A percentile compares a stretch with the other conserved stretches of the same genome.
Evolutionary conservation across 1,284 basidiomycete genomes (phyloP).

Genomic region (Volvariella volvacea): DNA sequence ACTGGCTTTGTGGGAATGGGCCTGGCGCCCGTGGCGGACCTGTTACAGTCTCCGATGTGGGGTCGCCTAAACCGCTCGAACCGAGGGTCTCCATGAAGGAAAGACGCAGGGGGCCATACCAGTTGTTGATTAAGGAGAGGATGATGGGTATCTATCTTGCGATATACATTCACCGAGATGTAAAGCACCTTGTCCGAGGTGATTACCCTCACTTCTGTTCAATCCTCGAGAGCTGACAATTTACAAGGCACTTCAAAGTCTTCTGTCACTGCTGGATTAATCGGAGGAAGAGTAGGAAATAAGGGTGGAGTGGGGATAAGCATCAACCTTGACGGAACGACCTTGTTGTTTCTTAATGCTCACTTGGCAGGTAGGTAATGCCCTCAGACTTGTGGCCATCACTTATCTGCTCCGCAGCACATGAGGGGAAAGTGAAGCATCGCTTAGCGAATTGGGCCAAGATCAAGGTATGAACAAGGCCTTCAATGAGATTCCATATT

Average conservation of each 20-base stretch:
- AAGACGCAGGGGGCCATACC: constrained; percentile 61
- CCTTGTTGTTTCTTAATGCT: constrained; percentile 80
- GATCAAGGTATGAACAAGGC: constrained; percentile 50
- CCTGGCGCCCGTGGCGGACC: constrained; percentile 18
- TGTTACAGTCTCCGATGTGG: constrained; percentile 27
- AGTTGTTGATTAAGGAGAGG: constrained; percentile 76
- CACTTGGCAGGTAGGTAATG: constrained; percentile 71
- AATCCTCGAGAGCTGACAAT: neutral
- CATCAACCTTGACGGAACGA: constrained; percentile 65
- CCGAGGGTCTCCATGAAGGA: constrained; percentile 33
- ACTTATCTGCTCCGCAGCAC: constrained; percentile 40
- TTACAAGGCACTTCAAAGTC: constrained; percentile 55
- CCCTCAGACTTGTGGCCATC: constrained; percentile 3
- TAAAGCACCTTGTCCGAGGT: constrained; percentile 56
- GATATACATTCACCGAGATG: constrained; percentile 64
- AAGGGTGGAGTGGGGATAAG: constrained; percentile 84
- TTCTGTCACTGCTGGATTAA: constrained; percentile 79
- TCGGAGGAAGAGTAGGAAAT: constrained; percentile 82
- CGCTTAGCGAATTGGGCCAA: constrained; percentile 67
- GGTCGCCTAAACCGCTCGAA: constrained; percentile 29
- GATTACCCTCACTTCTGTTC: constrained; percentile 9
- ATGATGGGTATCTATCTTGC: constrained; percentile 85
- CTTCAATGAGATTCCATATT: constrained; percentile 2
- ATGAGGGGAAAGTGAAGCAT: constrained; percentile 64
- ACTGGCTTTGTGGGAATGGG: constrained; percentile 52